These are phyloP conservation scores for Rehmannia glutinosa DNA, from an alignment of 257 asterid species.

Conservation along the genomic window DNA sequence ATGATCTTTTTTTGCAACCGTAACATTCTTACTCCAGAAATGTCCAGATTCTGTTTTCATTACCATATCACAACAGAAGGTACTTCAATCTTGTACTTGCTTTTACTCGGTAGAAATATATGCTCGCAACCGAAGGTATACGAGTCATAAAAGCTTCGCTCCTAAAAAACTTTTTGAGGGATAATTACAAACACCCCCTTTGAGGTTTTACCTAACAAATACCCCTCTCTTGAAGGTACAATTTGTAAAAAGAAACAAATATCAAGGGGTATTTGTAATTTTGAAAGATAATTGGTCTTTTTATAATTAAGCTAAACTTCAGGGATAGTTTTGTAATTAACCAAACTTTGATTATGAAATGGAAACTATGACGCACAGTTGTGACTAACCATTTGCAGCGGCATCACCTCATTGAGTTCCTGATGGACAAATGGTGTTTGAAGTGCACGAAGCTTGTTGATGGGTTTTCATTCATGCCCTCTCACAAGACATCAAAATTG, in stretches of 20 bases:
- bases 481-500: constrained; percentile 63
- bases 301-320: background rate
- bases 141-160: background rate
- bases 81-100: constrained; percentile 24
- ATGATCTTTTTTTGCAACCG: constrained; percentile 83
- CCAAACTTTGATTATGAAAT: background rate
- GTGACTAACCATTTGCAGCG: constrained; percentile 41
- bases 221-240: background rate
- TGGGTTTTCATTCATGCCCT: constrained; percentile 78
- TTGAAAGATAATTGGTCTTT: background rate
- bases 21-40: constrained; percentile 65
- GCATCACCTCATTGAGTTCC: constrained; percentile 84
- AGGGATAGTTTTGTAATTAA: background rate
- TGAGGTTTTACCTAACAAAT: background rate
- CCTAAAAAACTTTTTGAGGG: background rate
- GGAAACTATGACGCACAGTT: background rate
- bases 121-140: background rate
- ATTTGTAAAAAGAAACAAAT: too few relatives aligned
- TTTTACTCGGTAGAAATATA: background rate
- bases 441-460: constrained; percentile 77
- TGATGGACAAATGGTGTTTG: constrained; percentile 89
- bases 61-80: constrained; percentile 94
- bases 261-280: too few relatives aligned
- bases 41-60: constrained; percentile 71
- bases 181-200: background rate